phyloP scores from a whole-genome alignment of 2,329 filamentous ascomycete genomes.

The Cladosporium sp. region DNA sequence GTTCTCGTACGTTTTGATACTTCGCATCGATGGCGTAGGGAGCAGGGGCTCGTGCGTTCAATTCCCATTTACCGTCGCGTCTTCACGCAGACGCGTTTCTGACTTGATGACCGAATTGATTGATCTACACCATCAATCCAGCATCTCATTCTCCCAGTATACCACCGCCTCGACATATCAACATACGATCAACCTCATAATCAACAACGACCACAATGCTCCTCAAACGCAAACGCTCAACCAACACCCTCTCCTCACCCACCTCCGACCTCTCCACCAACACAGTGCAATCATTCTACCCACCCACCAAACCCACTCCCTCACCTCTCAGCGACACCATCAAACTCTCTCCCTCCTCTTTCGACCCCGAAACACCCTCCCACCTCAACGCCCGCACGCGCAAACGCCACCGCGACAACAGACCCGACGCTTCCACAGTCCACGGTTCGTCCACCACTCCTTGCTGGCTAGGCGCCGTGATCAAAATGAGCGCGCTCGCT shows the following conservation, averaged over 20 bases:
- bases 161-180: background rate
- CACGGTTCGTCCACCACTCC: constrained; percentile 42
- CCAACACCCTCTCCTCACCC: constrained; percentile 39
- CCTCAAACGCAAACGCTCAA: constrained; percentile 55
- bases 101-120: background rate
- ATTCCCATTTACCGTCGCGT: background rate
- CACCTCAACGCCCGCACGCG: constrained; percentile 53
- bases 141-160: too few species aligned
- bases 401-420: constrained; percentile 55
- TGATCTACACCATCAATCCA: background rate
- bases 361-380: constrained; percentile 19
- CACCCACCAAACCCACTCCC: constrained; percentile 24
- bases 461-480: constrained; percentile 15
- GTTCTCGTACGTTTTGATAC: background rate
- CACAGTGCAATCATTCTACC: constrained; percentile 26
- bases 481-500: constrained; percentile 17
- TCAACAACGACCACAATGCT: constrained; percentile 38
- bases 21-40: background rate
- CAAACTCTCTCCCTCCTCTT: constrained; percentile 13
- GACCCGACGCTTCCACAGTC: constrained; percentile 52
- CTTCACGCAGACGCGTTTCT: background rate
- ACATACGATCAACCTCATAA: background rate
- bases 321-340: background rate
- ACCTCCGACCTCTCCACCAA: constrained; percentile 31
- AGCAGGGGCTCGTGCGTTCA: background rate